Conservation (phyloP, 176 grass and related monocot genomes). For the Avena insularis region DNA sequence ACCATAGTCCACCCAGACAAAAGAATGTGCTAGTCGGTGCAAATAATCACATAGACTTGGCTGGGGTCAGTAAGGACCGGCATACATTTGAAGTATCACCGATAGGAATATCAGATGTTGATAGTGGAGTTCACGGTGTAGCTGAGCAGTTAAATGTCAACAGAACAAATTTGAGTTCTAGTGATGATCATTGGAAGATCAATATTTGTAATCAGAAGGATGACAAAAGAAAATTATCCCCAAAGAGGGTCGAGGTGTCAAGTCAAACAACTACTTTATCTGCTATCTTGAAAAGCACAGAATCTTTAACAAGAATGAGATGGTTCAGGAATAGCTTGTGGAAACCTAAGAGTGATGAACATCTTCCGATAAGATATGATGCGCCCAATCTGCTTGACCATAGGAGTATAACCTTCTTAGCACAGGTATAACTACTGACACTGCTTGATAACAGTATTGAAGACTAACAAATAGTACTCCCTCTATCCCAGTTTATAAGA, state of each 20-base stretch:
- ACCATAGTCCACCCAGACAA: conserved; percentile 31
- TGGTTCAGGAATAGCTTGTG: conserved; percentile 75
- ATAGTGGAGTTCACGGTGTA: conserved; percentile 36
- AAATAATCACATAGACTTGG: background rate
- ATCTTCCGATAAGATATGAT: conserved; percentile 47
- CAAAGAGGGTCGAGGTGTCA: conserved; percentile 20
- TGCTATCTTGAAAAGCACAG: conserved; percentile 48
- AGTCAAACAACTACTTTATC: conserved; percentile 40
- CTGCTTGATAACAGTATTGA: background rate
- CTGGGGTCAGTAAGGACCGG: conserved; percentile 36
- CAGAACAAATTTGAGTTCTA: conserved; percentile 38
- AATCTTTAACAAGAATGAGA: conserved; percentile 58
- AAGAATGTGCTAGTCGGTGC: background rate
- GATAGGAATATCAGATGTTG: conserved; percentile 54
- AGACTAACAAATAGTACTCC: background rate
- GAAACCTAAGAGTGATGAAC: conserved; percentile 74
- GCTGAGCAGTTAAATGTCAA: conserved; percentile 51
- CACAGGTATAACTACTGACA: conserved; percentile 60
- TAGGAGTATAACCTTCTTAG: conserved; percentile 42
- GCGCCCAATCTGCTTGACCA: conserved; percentile 58
- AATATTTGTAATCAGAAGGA: conserved; percentile 51
- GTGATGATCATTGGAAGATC: conserved; percentile 61
- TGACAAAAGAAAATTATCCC: conserved; percentile 42
- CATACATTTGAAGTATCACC: conserved; percentile 38
- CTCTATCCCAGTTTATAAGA: no score